These are phyloP conservation scores for Conringia planisiliqua DNA, from an alignment of 345 rosid genomes.

Conservation along the genomic window DNA sequence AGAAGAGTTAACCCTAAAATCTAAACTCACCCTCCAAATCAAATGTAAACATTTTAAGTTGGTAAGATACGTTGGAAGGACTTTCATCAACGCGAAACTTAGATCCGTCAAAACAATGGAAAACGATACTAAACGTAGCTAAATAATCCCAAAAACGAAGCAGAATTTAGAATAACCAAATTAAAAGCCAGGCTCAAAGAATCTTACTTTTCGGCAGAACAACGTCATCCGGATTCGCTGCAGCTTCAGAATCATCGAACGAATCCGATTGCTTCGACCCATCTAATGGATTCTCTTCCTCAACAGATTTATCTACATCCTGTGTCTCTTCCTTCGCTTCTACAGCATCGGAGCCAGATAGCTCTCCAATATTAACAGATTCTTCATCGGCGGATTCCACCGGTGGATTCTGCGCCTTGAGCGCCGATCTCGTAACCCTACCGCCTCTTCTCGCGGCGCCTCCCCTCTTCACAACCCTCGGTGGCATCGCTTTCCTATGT, in stretches of 20 bases:
- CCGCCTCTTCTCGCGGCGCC: constrained; percentile 57
- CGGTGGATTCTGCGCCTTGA: constrained; percentile 46
- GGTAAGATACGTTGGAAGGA: neutral
- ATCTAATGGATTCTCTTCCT: constrained; percentile 29
- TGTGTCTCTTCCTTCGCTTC: constrained; percentile 30
- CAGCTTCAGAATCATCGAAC: constrained; percentile 15
- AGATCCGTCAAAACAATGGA: constrained; percentile 1
- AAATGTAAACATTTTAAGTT: neutral
- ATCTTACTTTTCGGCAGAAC: constrained; percentile 45
- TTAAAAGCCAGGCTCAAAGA: neutral
- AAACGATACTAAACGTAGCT: neutral
- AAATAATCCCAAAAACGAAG: neutral
- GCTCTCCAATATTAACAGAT: constrained; percentile 32
- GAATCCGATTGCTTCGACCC: constrained; percentile 12
- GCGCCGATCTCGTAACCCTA: constrained; percentile 44
- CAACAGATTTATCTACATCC: constrained; percentile 19
- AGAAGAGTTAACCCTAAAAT: neutral
- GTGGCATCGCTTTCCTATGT: constrained; percentile 53
- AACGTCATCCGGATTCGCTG: constrained; percentile 29
- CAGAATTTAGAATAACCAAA: neutral
- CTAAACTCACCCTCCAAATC: neutral
- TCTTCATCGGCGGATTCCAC: constrained; percentile 39
- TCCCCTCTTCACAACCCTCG: constrained; percentile 68
- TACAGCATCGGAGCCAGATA: constrained; percentile 25
- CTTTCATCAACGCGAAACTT: neutral